Evolutionary conservation across 345 rosid species (phyloP).

Genomic region (Abelmoschus esculentus): DNA sequence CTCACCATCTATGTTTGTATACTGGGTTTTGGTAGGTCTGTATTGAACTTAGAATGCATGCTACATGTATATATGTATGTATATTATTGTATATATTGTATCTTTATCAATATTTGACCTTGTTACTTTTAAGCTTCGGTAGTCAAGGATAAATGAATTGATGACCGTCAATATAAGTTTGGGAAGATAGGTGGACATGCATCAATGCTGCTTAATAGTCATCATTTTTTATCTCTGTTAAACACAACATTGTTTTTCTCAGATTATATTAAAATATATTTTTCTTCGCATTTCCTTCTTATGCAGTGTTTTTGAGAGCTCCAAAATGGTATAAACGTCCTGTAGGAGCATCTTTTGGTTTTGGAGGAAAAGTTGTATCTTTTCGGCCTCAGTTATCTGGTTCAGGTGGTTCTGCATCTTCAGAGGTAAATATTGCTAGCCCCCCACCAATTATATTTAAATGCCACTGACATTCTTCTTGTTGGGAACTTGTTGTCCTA

Average conservation of each 20-base stretch:
- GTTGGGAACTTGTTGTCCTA: constrained; percentile 12
- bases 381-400: constrained; percentile 46
- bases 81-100: background rate
- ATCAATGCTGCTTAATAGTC: background rate
- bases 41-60: background rate
- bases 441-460: background rate
- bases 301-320: constrained; percentile 64
- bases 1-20: background rate
- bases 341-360: constrained; percentile 91
- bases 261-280: background rate
- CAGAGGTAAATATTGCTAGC: constrained; percentile 52
- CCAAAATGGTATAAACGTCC: constrained; percentile 97
- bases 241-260: background rate
- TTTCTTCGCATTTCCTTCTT: background rate
- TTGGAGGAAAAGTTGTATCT: constrained; percentile 96
- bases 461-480: background rate
- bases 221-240: background rate
- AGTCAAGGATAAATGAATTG: background rate
- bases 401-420: constrained; percentile 35
- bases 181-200: background rate
- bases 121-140: background rate
- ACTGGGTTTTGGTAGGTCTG: background rate
- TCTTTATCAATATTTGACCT: background rate
- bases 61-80: background rate
- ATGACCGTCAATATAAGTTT: background rate